Evolutionary conservation across 495 filamentous ascomycete genomes (phyloP), one percentile per base, ranked within the genome.

Genomic region (Lepidopterella palustris): DNA sequence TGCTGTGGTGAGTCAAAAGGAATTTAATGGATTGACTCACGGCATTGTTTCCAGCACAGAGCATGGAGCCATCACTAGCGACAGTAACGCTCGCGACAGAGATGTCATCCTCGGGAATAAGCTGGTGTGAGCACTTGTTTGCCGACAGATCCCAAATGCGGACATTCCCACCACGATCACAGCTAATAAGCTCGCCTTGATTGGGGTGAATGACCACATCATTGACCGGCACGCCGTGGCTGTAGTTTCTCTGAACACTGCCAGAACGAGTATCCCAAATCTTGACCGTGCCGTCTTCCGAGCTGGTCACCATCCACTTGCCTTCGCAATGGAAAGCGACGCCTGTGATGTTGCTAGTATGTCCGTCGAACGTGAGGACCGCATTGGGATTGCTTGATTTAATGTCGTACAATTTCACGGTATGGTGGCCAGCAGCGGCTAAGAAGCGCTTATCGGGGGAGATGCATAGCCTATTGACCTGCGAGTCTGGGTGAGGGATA

Each of bases 261-360:
- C 90, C 95, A 5, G 80, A 87, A 24, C 95, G 81, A 5, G 92
- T 97, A 71, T 98, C 95, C 93, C 93, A 98, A 47, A 98, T 95
- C 78, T 97, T 97, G 62, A 98, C 92, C 6, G 91, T 95, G 50
- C 92, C 88, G 67, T 98, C 93, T 71, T 98, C 93, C 35, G 89
- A 95, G 73, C 89, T 93, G 3, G 93, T 98, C n/a, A 97, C 92
- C 91, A 98, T 97, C 93, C 93, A 98, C 74, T 97, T 97, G 10
- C 91, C 91, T 71, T 98, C 93, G 67, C 91, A 96, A 72, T 98
- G 93, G 69, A 97, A 98, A 24, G 91, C 93, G 25, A 98, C 87
- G 3, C 95, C 93, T 0, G 93, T 98, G 70, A 98, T 84, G 65
- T 98, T 98, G 63, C 84, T 87, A 15, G 90, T 95, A 71, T 98